These are phyloP conservation scores for Ustilago crameri DNA, from an alignment of 1,284 basidiomycete genomes.

Conservation along the genomic window DNA sequence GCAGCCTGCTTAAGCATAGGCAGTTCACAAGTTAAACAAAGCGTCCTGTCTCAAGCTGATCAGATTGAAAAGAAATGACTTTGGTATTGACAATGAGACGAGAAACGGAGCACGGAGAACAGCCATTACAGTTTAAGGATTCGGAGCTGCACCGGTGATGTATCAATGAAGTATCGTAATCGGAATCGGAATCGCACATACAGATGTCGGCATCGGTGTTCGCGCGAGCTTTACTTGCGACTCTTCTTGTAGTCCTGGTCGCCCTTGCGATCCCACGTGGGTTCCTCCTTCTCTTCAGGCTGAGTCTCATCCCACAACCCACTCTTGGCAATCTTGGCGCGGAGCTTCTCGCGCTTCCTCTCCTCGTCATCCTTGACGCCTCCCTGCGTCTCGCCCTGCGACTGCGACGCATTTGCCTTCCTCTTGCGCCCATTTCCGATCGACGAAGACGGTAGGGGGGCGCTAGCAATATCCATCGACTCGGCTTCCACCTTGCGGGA, in stretches of 20 bases:
- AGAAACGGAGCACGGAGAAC: too few species aligned
- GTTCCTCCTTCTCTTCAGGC: constrained; percentile 55
- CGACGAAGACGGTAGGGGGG: constrained; percentile 24
- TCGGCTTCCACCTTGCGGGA: constrained; percentile 13
- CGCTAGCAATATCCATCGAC: constrained; percentile 41
- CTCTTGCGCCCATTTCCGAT: constrained; percentile 29
- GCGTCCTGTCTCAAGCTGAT: too few species aligned
- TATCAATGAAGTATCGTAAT: not conserved
- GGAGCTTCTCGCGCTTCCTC: constrained; percentile 22
- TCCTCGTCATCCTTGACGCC: constrained; percentile 26
- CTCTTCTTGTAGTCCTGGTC: constrained; percentile 56
- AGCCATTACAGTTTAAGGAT: too few species aligned
- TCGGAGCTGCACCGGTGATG: too few species aligned
- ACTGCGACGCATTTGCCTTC: constrained; percentile 18
- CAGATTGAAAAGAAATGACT: too few species aligned
- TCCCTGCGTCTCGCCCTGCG: constrained; percentile 12
- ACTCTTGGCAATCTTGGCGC: constrained; percentile 40
- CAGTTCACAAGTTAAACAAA: too few species aligned
- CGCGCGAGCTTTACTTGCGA: constrained; percentile 22
- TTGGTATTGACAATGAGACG: too few species aligned
- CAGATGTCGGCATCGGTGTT: not conserved
- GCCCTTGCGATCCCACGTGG: constrained; percentile 59
- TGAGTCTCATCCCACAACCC: constrained; percentile 64
- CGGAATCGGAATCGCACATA: too few species aligned
- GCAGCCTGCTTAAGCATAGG: too few species aligned